These are phyloP conservation scores for Flaveria brownii DNA, from an alignment of 129 eudicot species.

Conservation along the genomic window DNA sequence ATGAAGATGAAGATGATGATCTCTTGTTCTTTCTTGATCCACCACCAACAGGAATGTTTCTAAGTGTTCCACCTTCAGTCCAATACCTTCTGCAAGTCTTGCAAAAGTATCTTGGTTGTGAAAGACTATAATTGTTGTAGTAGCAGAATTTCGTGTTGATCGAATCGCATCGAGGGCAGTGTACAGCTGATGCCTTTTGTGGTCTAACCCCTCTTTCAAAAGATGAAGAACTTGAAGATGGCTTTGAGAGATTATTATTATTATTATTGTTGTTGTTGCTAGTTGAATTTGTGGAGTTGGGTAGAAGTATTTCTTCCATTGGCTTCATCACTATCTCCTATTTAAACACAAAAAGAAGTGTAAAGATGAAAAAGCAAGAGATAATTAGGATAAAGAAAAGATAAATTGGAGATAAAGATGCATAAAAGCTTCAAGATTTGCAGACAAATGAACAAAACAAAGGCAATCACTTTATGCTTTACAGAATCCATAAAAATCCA, in stretches of 20 bases:
- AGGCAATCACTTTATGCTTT: slow-evolving; percentile 40
- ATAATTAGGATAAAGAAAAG: slow-evolving; percentile 27
- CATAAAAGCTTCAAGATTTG: slow-evolving; percentile 35
- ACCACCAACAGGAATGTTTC: slow-evolving; percentile 93
- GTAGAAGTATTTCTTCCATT: slow-evolving; percentile 59
- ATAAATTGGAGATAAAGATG: slow-evolving; percentile 31
- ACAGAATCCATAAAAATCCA: slow-evolving; percentile 36
- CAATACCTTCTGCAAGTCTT: slow-evolving; percentile 89
- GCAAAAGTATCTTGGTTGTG: slow-evolving; percentile 92
- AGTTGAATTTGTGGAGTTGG: slow-evolving; percentile 37
- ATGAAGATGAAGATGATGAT: slow-evolving; percentile 50
- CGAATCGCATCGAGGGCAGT: slow-evolving; percentile 90
- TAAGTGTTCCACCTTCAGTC: slow-evolving; percentile 90
- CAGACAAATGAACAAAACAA: slow-evolving; percentile 48
- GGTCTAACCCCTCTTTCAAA: slow-evolving; percentile 64
- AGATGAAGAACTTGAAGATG: slow-evolving; percentile 44
- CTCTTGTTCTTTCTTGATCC: slow-evolving; percentile 86
- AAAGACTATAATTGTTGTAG: slow-evolving; percentile 88
- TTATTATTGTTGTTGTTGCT: background rate
- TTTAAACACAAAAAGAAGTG: slow-evolving; percentile 29
- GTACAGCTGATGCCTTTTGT: slow-evolving; percentile 60
- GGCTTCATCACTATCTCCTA: slow-evolving; percentile 62
- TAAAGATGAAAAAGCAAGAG: slow-evolving; percentile 22
- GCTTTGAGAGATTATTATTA: slow-evolving; percentile 27
- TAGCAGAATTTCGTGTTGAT: slow-evolving; percentile 86